Percentiles rank a stretch among this genome's conserved stretches.
Evolutionary conservation across 2,329 filamentous ascomycete species (phyloP).

Genomic region (Paramyrothecium sp.): DNA sequence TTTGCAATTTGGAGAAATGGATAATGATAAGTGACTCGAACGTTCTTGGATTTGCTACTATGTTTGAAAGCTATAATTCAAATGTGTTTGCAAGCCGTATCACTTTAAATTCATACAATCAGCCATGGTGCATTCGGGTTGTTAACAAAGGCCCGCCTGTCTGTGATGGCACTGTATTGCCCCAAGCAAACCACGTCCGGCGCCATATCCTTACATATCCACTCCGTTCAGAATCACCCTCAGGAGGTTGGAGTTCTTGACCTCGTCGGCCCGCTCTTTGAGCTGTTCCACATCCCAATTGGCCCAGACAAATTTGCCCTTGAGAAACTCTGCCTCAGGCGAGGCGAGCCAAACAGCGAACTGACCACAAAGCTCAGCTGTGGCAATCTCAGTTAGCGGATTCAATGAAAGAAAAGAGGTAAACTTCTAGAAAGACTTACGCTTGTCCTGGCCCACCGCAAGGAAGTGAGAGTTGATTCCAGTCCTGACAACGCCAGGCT

Average conservation of each 20-base stretch:
- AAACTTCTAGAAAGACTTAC: not conserved
- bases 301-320: conserved; percentile 25
- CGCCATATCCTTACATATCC: not conserved
- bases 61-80: no score
- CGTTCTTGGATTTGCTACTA: no score
- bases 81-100: no score
- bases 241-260: conserved; percentile 11
- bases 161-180: not conserved
- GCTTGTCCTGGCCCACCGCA: not conserved
- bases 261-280: conserved; percentile 32
- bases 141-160: not conserved
- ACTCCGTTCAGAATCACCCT: not conserved
- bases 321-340: conserved; percentile 29
- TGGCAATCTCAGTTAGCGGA: not conserved
- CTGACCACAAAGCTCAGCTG: conserved; percentile 15
- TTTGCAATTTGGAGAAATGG: no score
- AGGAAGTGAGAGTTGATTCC: conserved; percentile 20
- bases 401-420: not conserved
- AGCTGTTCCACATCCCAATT: conserved; percentile 34
- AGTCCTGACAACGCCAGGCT: conserved; percentile 39
- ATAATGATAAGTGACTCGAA: no score
- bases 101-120: no score
- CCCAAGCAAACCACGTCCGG: not conserved
- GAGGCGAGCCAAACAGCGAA: conserved; percentile 17
- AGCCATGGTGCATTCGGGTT: not conserved